These are phyloP conservation scores for Flaveria linearis DNA, from an alignment of 129 eudicot species.

Conservation along the genomic window DNA sequence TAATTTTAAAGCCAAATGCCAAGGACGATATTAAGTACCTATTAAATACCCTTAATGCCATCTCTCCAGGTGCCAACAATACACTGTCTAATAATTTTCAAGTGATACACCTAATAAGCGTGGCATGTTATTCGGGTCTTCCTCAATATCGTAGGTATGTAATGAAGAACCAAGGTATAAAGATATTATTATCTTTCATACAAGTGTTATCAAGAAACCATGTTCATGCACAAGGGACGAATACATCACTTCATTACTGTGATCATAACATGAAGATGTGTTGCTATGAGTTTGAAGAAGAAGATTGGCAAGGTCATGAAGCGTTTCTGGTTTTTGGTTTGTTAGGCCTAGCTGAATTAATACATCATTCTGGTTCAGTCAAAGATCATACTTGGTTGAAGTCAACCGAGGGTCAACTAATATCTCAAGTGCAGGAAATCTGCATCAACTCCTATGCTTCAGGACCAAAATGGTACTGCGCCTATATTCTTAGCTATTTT, in stretches of 20 bases:
- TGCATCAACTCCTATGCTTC: slow-evolving; percentile 47
- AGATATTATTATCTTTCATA: slow-evolving; percentile 48
- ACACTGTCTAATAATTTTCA: slow-evolving; percentile 55
- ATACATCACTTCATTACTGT: slow-evolving; percentile 52
- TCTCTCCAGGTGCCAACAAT: slow-evolving; percentile 44
- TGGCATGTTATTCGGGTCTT: slow-evolving; percentile 65
- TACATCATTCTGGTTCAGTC: slow-evolving; percentile 37
- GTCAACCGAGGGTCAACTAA: slow-evolving; percentile 44
- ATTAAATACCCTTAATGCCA: slow-evolving; percentile 45
- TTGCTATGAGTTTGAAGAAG: slow-evolving; percentile 53
- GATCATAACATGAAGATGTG: slow-evolving; percentile 52
- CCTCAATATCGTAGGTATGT: slow-evolving; percentile 49
- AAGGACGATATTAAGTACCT: slow-evolving; percentile 50
- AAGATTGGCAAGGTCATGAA: slow-evolving; percentile 86
- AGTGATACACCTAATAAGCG: slow-evolving; percentile 49
- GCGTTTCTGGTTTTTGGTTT: slow-evolving; percentile 52
- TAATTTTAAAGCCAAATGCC: slow-evolving; percentile 43
- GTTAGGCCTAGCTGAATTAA: slow-evolving; percentile 70
- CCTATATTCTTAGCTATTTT: slow-evolving; percentile 63
- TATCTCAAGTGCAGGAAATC: slow-evolving; percentile 45
- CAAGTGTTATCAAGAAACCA: slow-evolving; percentile 52
- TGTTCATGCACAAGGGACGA: slow-evolving; percentile 42
- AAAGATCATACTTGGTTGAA: slow-evolving; percentile 29
- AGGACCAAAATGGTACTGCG: slow-evolving; percentile 70
- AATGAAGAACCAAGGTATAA: slow-evolving; percentile 48